phyloP scores from a whole-genome alignment of 2,329 filamentous ascomycete species.

The Sporothrix inflata region DNA sequence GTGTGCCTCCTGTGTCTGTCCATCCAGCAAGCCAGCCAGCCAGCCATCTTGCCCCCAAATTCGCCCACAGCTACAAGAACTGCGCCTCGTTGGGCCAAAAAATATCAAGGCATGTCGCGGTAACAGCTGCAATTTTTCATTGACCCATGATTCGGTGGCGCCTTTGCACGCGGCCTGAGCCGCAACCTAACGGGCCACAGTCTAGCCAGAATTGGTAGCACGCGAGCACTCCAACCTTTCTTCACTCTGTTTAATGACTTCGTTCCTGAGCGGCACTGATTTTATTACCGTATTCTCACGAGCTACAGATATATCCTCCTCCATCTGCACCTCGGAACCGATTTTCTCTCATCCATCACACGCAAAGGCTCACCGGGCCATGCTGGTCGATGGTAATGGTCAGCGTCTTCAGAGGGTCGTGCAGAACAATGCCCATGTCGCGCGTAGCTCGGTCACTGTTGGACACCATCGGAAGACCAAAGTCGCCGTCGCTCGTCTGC shows the following conservation, averaged over 20 bases:
- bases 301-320: background rate
- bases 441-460: background rate
- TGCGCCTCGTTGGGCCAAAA: background rate
- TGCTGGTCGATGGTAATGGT: background rate
- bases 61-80: background rate
- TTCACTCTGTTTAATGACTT: background rate
- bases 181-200: no score
- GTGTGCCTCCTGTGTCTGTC: background rate
- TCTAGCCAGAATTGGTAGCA: no score
- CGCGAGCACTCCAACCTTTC: no score
- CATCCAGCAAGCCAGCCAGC: background rate
- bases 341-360: no score
- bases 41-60: background rate
- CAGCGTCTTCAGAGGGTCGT: background rate
- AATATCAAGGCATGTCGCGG: no score
- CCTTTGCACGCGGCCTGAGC: no score
- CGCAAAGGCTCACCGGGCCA: background rate
- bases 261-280: background rate
- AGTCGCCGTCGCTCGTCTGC: background rate
- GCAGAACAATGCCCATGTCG: constrained; percentile 2
- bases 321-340: no score
- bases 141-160: no score
- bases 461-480: background rate
- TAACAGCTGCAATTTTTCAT: no score
- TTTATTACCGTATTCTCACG: background rate